Evolutionary conservation across 768 basidiomycete genomes (phyloP).

Genomic region (Rhizopogon sp.): DNA sequence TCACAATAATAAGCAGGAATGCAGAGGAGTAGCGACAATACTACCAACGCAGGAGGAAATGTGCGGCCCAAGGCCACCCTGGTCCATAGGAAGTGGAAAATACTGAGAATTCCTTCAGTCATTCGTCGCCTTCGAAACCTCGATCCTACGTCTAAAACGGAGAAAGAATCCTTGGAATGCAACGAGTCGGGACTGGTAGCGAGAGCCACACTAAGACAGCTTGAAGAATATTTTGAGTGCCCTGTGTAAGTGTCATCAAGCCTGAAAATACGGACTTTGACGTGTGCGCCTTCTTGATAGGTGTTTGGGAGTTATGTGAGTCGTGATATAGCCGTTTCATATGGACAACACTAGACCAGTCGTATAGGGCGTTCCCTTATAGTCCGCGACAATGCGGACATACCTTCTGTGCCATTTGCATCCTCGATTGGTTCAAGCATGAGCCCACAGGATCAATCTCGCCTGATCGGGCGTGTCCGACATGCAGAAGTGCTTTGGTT

Average conservation of each 20-base stretch:
- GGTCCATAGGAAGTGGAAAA: too few relatives aligned
- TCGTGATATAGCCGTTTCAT: neutral
- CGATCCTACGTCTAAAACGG: too few relatives aligned
- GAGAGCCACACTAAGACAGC: constrained; percentile 38
- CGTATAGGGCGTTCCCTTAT: constrained; percentile 47
- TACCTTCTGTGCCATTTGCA: constrained; percentile 62
- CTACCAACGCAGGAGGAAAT: too few relatives aligned
- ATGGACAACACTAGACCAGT: neutral
- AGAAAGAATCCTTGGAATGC: too few relatives aligned
- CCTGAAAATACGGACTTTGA: constrained; percentile 8
- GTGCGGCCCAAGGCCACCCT: too few relatives aligned
- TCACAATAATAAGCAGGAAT: too few relatives aligned
- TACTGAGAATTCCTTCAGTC: too few relatives aligned
- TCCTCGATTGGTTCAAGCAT: constrained; percentile 69
- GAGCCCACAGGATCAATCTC: constrained; percentile 29
- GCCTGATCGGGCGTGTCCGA: constrained; percentile 47
- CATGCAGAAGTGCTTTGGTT: constrained; percentile 46
- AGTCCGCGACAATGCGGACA: constrained; percentile 58
- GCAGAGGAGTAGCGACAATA: too few relatives aligned
- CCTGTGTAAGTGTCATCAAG: constrained; percentile 41
- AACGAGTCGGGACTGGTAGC: too few relatives aligned
- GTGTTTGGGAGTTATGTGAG: constrained; percentile 57
- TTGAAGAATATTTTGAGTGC: constrained; percentile 62
- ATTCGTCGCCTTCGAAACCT: too few relatives aligned
- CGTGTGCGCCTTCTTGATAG: constrained; percentile 27